Evolutionary conservation across 208 protist species (phyloP), one percentile per base, ranked within the genome.

Genomic region (Jaenimonas drosophilae): DNA sequence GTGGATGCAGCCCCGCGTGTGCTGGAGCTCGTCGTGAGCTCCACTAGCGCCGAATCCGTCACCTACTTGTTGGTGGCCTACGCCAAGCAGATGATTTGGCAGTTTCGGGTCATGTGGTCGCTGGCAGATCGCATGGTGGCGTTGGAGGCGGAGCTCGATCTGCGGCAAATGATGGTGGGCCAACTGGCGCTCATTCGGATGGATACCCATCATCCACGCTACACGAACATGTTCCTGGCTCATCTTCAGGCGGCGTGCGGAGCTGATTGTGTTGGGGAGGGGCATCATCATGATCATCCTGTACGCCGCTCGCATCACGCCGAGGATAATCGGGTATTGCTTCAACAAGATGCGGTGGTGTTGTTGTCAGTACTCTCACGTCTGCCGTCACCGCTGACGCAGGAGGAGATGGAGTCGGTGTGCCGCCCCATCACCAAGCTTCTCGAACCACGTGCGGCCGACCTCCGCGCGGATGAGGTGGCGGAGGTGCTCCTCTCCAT

Each of bases 71-170:
- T 91, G 17, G 72, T 75, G 3, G 58, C 82, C 12, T 91, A 77
- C 25, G 61, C 77, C 12, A 78, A 77, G 49, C 76, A 80, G 77
- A 50, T 91, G 4, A 64, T 91, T 4, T 88, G 76, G 77, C 68
- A 84, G 37, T 91, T 83, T 33, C 60, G 48, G 7, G 62, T 87
- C 1, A 42, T 80, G 25, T 70, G 75, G 45, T 62, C 68, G 3
- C 45, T 90, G 43, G 59, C 76, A 17, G 67, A 84, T 31, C 65
- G 71, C 14, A 39, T 31, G 17, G 51, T 43, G 9, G 54, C 64
- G n/a, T 54, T 62, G 33, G 19, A 44, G 19, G 57, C 48, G 4
- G 14, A 48, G 26, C 26, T n/a, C 28, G 50, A 66, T 0, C 49
- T 86, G 6, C 33, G 33, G 21, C 64, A 79, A 47, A 49, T 79